These are phyloP conservation scores for Fusarium sacchari DNA, from an alignment of 2,329 filamentous ascomycete species.

Conservation along the genomic window DNA sequence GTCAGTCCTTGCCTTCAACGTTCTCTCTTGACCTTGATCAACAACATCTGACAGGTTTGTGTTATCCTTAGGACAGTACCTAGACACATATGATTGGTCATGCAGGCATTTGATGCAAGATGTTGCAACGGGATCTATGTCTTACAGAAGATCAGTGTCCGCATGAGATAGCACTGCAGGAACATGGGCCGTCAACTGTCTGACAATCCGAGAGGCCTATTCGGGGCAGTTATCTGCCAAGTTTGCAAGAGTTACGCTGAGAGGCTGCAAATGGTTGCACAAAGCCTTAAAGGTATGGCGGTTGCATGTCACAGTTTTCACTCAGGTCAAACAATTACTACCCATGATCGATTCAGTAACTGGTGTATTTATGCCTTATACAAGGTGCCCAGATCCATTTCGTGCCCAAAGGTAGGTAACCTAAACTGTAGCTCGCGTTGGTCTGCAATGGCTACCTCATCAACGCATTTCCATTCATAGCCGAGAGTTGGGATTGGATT, in stretches of 20 bases:
- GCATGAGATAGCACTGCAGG: slow-evolving; percentile 10
- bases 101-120: slow-evolving; percentile 8
- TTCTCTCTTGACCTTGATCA: not conserved
- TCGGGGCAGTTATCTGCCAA: not conserved
- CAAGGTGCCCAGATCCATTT: not conserved
- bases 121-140: slow-evolving; percentile 13
- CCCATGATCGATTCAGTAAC: not conserved
- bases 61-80: not conserved
- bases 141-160: slow-evolving; percentile 1
- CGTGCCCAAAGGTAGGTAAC: not conserved
- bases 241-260: not conserved
- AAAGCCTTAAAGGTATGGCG: not conserved
- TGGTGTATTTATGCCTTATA: not conserved
- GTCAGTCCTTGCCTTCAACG: not conserved
- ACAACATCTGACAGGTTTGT: not conserved
- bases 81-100: slow-evolving; percentile 1
- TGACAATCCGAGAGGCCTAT: not conserved
- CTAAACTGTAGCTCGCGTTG: not conserved
- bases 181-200: not conserved
- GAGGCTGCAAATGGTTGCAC: not conserved
- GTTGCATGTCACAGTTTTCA: not conserved
- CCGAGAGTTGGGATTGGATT: not conserved
- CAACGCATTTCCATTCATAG: not conserved
- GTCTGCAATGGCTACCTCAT: not conserved
- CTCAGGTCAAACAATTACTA: not conserved